Conservation (phyloP, 164 flowering plant species). For the Vitis amurensis region DNA sequence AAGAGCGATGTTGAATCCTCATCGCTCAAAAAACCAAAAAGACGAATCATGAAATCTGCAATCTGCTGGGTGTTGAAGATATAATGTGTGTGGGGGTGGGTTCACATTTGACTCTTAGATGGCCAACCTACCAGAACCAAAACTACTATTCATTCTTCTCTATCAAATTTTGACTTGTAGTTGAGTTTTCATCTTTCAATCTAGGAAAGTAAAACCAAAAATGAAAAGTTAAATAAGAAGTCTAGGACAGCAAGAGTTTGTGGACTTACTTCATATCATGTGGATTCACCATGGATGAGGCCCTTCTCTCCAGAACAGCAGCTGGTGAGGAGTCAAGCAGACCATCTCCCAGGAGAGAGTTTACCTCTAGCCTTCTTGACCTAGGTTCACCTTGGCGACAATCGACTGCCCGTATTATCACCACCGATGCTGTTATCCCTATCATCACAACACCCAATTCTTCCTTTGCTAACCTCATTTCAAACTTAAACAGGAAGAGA, state of each 20-base stretch:
- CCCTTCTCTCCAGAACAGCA: slow-evolving; percentile 19
- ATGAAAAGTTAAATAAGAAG: too few relatives aligned
- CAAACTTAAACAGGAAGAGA: slow-evolving; percentile 33
- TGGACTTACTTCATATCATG: not conserved
- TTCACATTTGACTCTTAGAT: slow-evolving; percentile 3
- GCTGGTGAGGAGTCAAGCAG: slow-evolving; percentile 3
- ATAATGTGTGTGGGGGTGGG: too few relatives aligned
- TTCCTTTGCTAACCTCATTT: slow-evolving; percentile 33
- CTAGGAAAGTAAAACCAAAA: too few relatives aligned
- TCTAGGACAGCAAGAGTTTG: too few relatives aligned
- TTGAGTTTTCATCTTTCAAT: not conserved
- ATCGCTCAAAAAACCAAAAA: too few relatives aligned
- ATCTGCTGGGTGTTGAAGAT: too few relatives aligned
- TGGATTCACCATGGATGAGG: slow-evolving; percentile 25
- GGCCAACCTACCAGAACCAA: not conserved
- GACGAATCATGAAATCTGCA: too few relatives aligned
- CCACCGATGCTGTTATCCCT: not conserved
- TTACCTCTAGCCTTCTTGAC: slow-evolving; percentile 8
- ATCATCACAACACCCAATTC: slow-evolving; percentile 24
- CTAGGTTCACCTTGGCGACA: slow-evolving; percentile 17
- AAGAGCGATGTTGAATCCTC: too few relatives aligned
- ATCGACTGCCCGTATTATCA: slow-evolving; percentile 18
- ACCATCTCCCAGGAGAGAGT: slow-evolving; percentile 2
- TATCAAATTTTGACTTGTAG: not conserved
- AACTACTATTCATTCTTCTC: not conserved